A percentile compares a stretch with the other conserved stretches of the same genome.
Evolutionary conservation across 129 eudicot species (phyloP).

Genomic region (sunflower (Helianthus annuus)): DNA sequence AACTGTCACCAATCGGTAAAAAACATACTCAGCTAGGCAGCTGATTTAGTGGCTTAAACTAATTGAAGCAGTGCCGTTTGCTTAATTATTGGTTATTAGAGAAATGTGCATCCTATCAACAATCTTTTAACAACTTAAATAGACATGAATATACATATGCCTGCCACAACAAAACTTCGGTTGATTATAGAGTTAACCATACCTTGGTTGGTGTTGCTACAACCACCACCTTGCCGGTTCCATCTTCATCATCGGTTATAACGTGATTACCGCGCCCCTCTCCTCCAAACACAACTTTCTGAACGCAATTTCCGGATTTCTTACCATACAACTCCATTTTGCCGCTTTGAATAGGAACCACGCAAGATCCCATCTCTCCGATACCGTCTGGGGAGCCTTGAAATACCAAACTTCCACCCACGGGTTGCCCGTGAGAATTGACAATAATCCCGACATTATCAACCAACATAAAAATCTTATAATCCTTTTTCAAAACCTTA

Average conservation of each 20-base stretch:
- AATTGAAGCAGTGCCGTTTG: background rate
- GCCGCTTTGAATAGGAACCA: constrained; percentile 50
- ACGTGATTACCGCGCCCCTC: constrained; percentile 45
- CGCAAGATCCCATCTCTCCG: constrained; percentile 61
- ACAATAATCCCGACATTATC: constrained; percentile 85
- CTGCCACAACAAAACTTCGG: background rate
- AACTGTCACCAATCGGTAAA: background rate
- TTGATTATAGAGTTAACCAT: background rate
- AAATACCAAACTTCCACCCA: constrained; percentile 93
- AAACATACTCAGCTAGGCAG: background rate
- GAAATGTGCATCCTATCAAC: background rate
- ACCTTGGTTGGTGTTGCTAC: constrained; percentile 72
- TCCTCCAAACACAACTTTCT: constrained; percentile 48
- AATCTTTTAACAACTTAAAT: constrained; percentile 4
- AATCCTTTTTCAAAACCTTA: constrained; percentile 60
- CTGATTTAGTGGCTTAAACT: background rate
- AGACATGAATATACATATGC: background rate
- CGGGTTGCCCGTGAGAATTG: constrained; percentile 79
- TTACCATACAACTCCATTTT: constrained; percentile 76
- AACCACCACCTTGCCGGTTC: constrained; percentile 58
- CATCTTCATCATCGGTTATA: constrained; percentile 64
- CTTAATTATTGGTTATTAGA: background rate
- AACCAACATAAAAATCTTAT: constrained; percentile 74
- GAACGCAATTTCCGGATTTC: constrained; percentile 64
- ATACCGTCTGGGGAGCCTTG: constrained; percentile 59